phyloP scores from a whole-genome alignment of 1,139 yeast genomes.

The Candida sanyaensis region DNA sequence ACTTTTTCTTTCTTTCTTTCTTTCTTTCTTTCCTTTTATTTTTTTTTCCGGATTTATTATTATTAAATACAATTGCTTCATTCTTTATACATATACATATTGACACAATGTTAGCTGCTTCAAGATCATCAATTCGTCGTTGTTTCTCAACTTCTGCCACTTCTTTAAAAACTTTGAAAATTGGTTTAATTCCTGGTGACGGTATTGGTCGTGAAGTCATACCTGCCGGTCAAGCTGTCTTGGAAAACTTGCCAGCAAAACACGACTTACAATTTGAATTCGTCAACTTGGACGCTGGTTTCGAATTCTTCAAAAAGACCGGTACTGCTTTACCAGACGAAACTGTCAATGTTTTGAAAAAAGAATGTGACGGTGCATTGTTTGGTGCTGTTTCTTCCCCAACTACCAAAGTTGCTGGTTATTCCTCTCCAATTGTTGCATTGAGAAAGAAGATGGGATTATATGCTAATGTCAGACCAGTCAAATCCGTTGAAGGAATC shows the following conservation, averaged over 20 bases:
- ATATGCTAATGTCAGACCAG: constrained; percentile 97
- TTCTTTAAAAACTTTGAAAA: constrained; percentile 39
- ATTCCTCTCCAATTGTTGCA: constrained; percentile 97
- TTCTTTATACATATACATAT: not conserved
- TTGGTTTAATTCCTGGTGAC: constrained; percentile 89
- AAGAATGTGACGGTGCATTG: constrained; percentile 92
- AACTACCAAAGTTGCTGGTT: constrained; percentile 89
- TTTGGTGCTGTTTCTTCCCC: constrained; percentile 98
- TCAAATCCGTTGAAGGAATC: constrained; percentile 83
- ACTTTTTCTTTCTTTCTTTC: no score
- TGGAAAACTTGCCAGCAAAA: constrained; percentile 76
- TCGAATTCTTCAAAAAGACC: constrained; percentile 85
- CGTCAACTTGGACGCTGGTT: constrained; percentile 89
- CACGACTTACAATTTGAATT: constrained; percentile 83
- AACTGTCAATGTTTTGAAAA: constrained; percentile 77
- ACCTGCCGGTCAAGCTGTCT: constrained; percentile 87
- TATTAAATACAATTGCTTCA: not conserved
- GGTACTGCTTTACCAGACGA: constrained; percentile 95
- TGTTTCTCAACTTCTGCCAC: constrained; percentile 36
- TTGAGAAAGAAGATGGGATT: constrained; percentile 91
- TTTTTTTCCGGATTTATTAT: not conserved
- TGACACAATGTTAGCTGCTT: constrained; percentile 23
- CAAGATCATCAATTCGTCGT: constrained; percentile 29
- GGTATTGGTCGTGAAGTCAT: constrained; percentile 98
- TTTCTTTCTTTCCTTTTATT: not conserved